A percentile compares a stretch with the other conserved stretches of the same genome.
Conservation (phyloP, 257 asterid genomes). For the Petunia axillaris region DNA sequence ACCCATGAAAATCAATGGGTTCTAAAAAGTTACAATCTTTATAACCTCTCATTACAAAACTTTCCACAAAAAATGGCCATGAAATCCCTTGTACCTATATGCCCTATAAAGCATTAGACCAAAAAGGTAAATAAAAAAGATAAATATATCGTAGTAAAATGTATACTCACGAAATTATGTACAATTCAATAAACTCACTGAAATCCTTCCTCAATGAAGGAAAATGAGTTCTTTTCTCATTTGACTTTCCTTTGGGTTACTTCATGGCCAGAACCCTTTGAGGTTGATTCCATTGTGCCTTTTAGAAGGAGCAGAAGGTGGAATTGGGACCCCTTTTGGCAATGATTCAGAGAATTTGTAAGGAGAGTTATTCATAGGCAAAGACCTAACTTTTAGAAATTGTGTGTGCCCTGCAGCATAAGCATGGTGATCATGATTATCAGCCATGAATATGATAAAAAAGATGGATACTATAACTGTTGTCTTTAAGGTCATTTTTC, state of each 20-base stretch:
- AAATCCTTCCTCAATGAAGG: not conserved
- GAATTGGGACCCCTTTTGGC: conserved; percentile 76
- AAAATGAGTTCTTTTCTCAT: not conserved
- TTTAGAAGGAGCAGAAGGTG: conserved; percentile 75
- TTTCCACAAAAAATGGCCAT: not conserved
- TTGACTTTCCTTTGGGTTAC: not conserved
- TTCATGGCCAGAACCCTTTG: not conserved
- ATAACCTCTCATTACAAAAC: not conserved
- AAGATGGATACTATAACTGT: conserved; percentile 35
- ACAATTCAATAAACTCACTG: not conserved
- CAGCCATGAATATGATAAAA: conserved; percentile 25
- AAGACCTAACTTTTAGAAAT: conserved; percentile 46
- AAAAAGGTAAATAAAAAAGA: not conserved
- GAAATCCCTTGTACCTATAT: not conserved
- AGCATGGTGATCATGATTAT: conserved; percentile 43
- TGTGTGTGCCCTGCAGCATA: conserved; percentile 54
- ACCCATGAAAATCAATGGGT: not conserved
- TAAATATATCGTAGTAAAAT: not conserved
- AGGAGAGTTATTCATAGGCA: conserved; percentile 28
- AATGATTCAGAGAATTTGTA: conserved; percentile 47
- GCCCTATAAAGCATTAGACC: not conserved
- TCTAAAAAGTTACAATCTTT: not conserved
- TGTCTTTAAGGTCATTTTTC: conserved; percentile 41
- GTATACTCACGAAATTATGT: not conserved
- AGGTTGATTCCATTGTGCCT: conserved; percentile 63